Evolutionary conservation across 768 basidiomycete species (phyloP), one percentile per base, ranked within the genome.

Genomic region (Sarcomyxa edulis): DNA sequence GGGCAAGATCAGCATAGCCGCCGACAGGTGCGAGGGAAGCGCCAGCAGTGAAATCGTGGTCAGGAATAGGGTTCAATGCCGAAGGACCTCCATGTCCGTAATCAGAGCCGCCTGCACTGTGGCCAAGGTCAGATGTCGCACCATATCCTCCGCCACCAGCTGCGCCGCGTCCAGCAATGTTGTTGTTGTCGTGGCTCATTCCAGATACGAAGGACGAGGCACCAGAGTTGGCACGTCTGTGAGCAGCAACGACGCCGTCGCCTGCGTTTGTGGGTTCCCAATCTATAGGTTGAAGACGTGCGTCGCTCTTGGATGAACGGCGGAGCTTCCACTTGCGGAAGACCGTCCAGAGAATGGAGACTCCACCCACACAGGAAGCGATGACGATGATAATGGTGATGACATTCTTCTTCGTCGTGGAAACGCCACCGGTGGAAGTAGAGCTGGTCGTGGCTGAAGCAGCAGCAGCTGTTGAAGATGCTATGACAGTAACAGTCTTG

Each of bases 321-420:
- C 76, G 78, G 53, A 92, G 80, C 65, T 91, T 90, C 84, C 87
- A 91, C 60, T 92, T 91, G 66, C 90, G 83, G 69, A 92, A 85
- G 53, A 90, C 63, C 33, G 89, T 93, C 90, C 90, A 94, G 46
- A 84, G 68, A 48, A 91, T 78, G 40, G 74, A 72, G 36, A 83
- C 54, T 21, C 72, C 83, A 36, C 78, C 90, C 29, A 91, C 49
- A 32, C 69, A 77, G 5, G 81, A 70, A 4, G 76, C 90, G 36
- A 87, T 66, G 35, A 76, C 74, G 50, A 89, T 82, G 49, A 93
- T 63, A 29, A 78, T 69, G 12, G 80, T 87, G 38, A 76, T 60
- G 4, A 74, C 64, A 23, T 59, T 68, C 42, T 58, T 63, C 44
- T 65, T 65, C 9, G 53, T 52, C 25, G 60, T 45, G 18, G 55